Evolutionary conservation across 371 early-diverging fungal species (phyloP), one percentile per base, ranked within the genome.

Genomic region (Mortierella sp.): DNA sequence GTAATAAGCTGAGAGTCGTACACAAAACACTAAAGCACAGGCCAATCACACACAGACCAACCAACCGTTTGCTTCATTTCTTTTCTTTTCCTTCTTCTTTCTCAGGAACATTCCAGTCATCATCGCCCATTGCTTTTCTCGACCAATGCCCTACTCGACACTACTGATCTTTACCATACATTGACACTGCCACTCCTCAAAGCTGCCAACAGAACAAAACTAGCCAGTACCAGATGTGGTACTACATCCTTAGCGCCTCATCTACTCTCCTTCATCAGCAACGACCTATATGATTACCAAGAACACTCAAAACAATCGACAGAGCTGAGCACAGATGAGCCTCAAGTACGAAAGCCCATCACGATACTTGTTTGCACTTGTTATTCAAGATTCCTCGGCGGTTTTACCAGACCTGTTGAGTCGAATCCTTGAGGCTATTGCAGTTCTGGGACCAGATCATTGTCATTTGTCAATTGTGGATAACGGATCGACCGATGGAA

Each of bases 381-480:
- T 72, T 11, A 52, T 72, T 6, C 65, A 72, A 35, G 69, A 77
- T 32, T 58, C 72, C 22, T 55, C 58, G 3, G 20, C n/a, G 12
- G 57, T 69, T 8, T 57, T 77, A 28, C 70, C 78, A 0, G 78
- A 77, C 32, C 20, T 65, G 16, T 22, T 77, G 52, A 77, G 62
- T 6, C 68, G 78, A 18, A 57, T 69, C 26, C 58, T 77, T 35
- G 78, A 77, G 32, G 61, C 66, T 0, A 65, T 78, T 12, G 69
- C 73, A 18, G 60, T 78, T 18, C 35, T 78, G 43, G 78, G 78
- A 2, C 66, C 78, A 0, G 65, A 78, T 9, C 28, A 73, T 14
- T 72, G 73, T 45, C 73, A 78, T 59, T 37, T 78, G 12, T 78
- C 78, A 12, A 69, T 78, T 49, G 78, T 78, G 1, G 70, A 78